Evolutionary conservation across 768 basidiomycete genomes (phyloP).

Genomic region (Lactarius trivialis): DNA sequence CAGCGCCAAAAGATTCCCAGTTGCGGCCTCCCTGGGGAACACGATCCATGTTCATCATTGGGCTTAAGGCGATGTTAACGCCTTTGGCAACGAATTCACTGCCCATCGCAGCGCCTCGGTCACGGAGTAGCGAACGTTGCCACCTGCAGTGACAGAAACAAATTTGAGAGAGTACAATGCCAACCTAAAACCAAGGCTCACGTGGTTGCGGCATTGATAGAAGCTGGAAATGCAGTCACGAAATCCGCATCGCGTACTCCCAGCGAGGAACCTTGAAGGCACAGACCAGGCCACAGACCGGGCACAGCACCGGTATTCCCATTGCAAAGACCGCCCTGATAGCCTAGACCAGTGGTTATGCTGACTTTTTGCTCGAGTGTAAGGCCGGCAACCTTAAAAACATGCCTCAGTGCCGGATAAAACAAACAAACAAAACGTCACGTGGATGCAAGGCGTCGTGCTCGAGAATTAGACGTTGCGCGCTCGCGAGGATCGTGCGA

Average conservation of each 20-base stretch:
- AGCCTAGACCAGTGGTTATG: conserved; percentile 33
- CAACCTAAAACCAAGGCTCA: conserved; percentile 33
- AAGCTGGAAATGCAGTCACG: conserved; percentile 77
- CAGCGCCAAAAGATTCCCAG: conserved; percentile 94
- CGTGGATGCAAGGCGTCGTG: background rate
- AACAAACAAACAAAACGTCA: background rate
- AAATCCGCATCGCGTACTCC: conserved; percentile 76
- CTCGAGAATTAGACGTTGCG: background rate
- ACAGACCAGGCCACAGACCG: conserved; percentile 60
- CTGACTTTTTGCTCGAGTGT: conserved; percentile 23
- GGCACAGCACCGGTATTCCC: conserved; percentile 53
- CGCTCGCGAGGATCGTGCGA: background rate
- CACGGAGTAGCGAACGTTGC: conserved; percentile 71
- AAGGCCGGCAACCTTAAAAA: conserved; percentile 8
- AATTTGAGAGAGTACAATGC: background rate
- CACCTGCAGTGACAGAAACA: conserved; percentile 39
- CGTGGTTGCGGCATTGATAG: conserved; percentile 76
- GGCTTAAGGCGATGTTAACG: conserved; percentile 66
- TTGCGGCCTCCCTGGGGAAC: conserved; percentile 79
- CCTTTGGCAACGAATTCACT: conserved; percentile 79
- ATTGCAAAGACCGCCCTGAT: conserved; percentile 58
- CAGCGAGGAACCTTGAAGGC: conserved; percentile 70
- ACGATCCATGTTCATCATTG: conserved; percentile 87
- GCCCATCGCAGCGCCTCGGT: conserved; percentile 76
- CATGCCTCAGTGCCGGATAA: background rate